Evolutionary conservation across 371 early-diverging fungal genomes (phyloP).

Genomic region (Parasitella parasitica): DNA sequence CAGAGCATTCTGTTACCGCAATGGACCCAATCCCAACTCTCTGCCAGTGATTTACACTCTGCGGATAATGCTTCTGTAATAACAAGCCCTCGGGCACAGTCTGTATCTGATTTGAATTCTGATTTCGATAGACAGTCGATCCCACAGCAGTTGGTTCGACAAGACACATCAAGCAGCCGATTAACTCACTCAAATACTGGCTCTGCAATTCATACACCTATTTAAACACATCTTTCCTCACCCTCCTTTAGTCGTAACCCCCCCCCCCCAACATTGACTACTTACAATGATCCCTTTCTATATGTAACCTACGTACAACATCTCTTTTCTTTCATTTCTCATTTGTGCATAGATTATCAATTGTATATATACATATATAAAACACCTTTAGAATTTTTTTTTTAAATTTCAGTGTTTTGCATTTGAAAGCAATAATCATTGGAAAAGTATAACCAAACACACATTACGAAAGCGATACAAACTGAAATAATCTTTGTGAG

Average conservation of each 20-base stretch:
- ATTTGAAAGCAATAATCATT: too few relatives aligned
- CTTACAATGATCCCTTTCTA: neutral
- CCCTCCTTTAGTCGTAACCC: too few relatives aligned
- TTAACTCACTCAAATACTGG: neutral
- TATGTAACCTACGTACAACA: neutral
- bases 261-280: too few relatives aligned
- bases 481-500: too few relatives aligned
- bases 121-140: neutral
- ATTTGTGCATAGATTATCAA: too few relatives aligned
- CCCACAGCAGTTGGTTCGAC: neutral
- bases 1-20: constrained; percentile 31
- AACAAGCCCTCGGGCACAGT: neutral
- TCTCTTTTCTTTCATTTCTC: too few relatives aligned
- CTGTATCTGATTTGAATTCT: constrained; percentile 9
- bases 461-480: too few relatives aligned
- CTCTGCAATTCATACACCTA: neutral
- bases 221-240: neutral
- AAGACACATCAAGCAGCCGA: constrained; percentile 7
- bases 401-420: too few relatives aligned
- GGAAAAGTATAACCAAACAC: too few relatives aligned
- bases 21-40: constrained; percentile 36
- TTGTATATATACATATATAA: too few relatives aligned
- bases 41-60: neutral
- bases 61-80: constrained; percentile 23
- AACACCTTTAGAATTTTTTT: too few relatives aligned